Evolutionary conservation across 1,139 yeast species (phyloP).

Genomic region (Magnusiomyces sp.): DNA sequence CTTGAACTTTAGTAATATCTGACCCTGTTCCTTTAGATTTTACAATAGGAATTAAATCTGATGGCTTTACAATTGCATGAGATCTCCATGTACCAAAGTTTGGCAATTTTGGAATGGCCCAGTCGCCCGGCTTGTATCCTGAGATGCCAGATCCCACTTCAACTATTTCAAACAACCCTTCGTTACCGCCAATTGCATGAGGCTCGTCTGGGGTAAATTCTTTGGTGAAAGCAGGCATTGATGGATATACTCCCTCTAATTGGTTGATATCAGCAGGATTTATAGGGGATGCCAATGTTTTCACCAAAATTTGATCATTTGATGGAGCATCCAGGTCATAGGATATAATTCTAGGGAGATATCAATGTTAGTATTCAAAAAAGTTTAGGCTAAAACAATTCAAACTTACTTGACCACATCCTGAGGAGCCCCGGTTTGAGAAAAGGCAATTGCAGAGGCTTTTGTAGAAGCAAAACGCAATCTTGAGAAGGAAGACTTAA

Average conservation of each 20-base stretch:
- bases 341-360: constrained; percentile 8
- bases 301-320: constrained; percentile 43
- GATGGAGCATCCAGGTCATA: constrained; percentile 28
- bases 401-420: constrained; percentile 6
- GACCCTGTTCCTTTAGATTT: constrained; percentile 3
- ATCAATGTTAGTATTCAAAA: neutral
- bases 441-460: constrained; percentile 14
- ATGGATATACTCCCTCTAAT: constrained; percentile 87
- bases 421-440: constrained; percentile 10
- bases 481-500: neutral
- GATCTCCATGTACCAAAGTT: constrained; percentile 96
- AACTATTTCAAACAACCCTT: constrained; percentile 80
- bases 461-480: constrained; percentile 4
- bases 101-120: constrained; percentile 80
- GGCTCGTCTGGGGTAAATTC: constrained; percentile 47
- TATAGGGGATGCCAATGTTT: constrained; percentile 76
- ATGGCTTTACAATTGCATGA: constrained; percentile 42
- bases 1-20: constrained; percentile 7
- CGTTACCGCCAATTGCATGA: constrained; percentile 82
- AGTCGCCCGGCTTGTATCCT: constrained; percentile 61
- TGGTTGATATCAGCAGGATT: constrained; percentile 91
- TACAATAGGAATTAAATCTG: neutral
- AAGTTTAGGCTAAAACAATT: neutral
- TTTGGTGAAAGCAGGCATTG: constrained; percentile 55
- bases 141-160: constrained; percentile 49